These are phyloP conservation scores for Aspergillus sp. DNA, from an alignment of 2,329 filamentous ascomycete species.

Conservation along the genomic window DNA sequence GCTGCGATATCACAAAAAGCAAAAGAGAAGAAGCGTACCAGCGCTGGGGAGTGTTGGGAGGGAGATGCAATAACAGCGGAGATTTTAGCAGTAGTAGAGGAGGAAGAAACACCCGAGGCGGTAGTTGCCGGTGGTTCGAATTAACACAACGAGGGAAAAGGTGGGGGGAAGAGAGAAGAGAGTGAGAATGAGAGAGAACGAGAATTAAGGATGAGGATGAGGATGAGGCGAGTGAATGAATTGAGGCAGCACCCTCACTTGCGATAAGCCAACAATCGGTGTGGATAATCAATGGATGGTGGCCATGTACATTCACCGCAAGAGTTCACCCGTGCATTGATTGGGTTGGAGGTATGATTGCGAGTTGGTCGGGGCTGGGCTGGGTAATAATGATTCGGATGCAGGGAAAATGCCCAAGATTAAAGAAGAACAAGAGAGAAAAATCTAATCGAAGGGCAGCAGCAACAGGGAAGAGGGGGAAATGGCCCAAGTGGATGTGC, in stretches of 20 bases:
- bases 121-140: conserved; percentile 7
- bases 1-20: conserved; percentile 10
- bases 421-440: neutral
- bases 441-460: neutral
- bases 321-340: conserved; percentile 3
- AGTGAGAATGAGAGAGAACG: conserved; percentile 8
- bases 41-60: conserved; percentile 13
- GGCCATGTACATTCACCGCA: conserved; percentile 8
- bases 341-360: neutral
- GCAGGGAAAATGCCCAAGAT: neutral
- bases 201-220: neutral
- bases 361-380: neutral
- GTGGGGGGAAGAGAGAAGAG: conserved; percentile 13
- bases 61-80: conserved; percentile 5
- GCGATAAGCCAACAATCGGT: conserved; percentile 14
- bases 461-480: neutral
- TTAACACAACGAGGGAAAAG: too few relatives aligned
- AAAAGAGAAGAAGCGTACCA: conserved; percentile 23
- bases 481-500: conserved; percentile 5
- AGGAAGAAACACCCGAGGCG: conserved; percentile 15
- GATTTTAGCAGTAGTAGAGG: conserved; percentile 1
- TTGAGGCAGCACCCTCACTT: conserved; percentile 31
- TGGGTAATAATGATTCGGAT: neutral
- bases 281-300: conserved; percentile 2
- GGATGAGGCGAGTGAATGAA: conserved; percentile 14